Conservation (phyloP, 768 basidiomycete genomes). For the Suillus hirtellus region DNA sequence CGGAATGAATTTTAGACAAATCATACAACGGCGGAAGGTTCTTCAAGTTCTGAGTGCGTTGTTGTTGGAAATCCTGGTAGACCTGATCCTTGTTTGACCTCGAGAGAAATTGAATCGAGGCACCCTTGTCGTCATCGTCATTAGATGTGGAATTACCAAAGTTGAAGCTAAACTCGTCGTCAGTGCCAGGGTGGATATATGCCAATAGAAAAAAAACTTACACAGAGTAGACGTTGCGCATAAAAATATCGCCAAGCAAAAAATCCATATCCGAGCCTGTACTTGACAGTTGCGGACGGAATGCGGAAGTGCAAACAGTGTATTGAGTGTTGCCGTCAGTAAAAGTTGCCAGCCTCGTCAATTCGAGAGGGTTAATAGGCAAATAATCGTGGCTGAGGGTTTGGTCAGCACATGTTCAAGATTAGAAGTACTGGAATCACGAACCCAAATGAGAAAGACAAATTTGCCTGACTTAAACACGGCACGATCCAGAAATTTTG, state of each 20-base stretch:
- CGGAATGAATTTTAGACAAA: slow-evolving; percentile 18
- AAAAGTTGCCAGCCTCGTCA: slow-evolving; percentile 34
- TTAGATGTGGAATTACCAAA: slow-evolving; percentile 36
- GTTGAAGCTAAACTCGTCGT: slow-evolving; percentile 35
- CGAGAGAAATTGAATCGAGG: slow-evolving; percentile 44
- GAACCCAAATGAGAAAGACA: slow-evolving; percentile 26
- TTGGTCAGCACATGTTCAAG: neutral
- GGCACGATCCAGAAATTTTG: slow-evolving; percentile 40
- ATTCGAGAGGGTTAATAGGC: slow-evolving; percentile 46
- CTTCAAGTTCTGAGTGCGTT: slow-evolving; percentile 18
- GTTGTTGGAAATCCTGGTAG: slow-evolving; percentile 25
- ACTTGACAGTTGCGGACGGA: slow-evolving; percentile 31
- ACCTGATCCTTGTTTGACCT: slow-evolving; percentile 38
- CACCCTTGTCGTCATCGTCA: slow-evolving; percentile 21
- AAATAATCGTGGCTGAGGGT: slow-evolving; percentile 31
- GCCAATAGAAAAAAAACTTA: slow-evolving; percentile 19
- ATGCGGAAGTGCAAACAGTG: slow-evolving; percentile 40
- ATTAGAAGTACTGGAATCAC: slow-evolving; percentile 1
- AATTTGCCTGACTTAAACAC: slow-evolving; percentile 30
- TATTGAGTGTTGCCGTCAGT: slow-evolving; percentile 31
- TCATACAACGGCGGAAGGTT: slow-evolving; percentile 27
- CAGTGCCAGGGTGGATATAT: neutral
- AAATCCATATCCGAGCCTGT: slow-evolving; percentile 35
- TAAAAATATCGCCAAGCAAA: slow-evolving; percentile 45
- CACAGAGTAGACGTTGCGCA: slow-evolving; percentile 49